These are phyloP conservation scores for Xylaria sp. DNA, from an alignment of 2,329 filamentous ascomycete genomes.

Conservation along the genomic window DNA sequence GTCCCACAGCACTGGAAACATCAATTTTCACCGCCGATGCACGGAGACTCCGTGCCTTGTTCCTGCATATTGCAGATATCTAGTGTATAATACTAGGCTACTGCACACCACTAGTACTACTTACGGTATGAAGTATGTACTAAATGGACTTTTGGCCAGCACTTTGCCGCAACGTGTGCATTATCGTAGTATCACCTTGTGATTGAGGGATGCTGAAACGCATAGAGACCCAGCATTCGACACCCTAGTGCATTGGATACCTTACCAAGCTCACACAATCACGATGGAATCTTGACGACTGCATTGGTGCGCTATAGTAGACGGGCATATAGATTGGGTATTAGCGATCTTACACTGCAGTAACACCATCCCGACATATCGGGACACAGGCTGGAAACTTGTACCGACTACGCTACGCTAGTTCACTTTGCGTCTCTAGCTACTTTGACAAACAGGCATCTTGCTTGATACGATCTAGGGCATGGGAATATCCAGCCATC, in stretches of 20 bases:
- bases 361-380: slow-evolving; percentile 23
- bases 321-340: slow-evolving; percentile 1
- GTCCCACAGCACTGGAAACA: slow-evolving; percentile 17
- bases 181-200: background rate
- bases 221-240: background rate
- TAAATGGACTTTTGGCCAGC: background rate
- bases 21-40: slow-evolving; percentile 27
- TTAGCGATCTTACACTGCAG: background rate
- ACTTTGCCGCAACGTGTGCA: background rate
- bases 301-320: background rate
- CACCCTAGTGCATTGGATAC: no score
- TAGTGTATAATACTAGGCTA: background rate
- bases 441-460: slow-evolving; percentile 13
- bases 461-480: slow-evolving; percentile 17
- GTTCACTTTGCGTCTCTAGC: background rate
- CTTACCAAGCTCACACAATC: background rate
- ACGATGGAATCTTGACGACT: background rate
- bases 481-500: slow-evolving; percentile 11
- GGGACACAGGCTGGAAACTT: no score
- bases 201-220: background rate
- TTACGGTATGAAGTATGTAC: background rate
- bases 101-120: no score
- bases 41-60: slow-evolving; percentile 31
- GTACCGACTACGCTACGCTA: no score
- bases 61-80: slow-evolving; percentile 30